Percentiles rank a stretch among this genome's conserved stretches.
These are phyloP conservation scores for Raffaelea arxii DNA, from an alignment of 2,329 filamentous ascomycete species.

Conservation along the genomic window DNA sequence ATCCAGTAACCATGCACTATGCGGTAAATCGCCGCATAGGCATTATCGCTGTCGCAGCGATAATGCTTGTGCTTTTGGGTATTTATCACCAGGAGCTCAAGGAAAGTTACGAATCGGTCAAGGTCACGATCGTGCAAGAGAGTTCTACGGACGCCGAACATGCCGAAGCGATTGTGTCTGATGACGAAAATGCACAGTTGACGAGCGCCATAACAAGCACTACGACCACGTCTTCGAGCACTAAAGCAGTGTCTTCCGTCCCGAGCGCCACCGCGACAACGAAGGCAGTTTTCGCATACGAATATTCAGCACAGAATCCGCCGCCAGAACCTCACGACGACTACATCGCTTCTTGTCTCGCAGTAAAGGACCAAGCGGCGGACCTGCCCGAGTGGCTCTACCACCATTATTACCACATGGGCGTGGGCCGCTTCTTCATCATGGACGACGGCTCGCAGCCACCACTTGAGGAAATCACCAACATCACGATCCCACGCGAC, in stretches of 20 bases:
- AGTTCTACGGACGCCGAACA: no score
- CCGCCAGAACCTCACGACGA: conserved; percentile 5
- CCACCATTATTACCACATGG: conserved; percentile 13
- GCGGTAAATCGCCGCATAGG: not conserved
- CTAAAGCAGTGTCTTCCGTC: conserved; percentile 25
- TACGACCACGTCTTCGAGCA: conserved; percentile 34
- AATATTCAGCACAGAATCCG: not conserved
- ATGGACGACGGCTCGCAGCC: conserved; percentile 10
- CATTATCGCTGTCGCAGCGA: not conserved
- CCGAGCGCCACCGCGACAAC: not conserved
- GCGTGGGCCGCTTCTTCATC: conserved; percentile 9
- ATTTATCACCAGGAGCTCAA: not conserved
- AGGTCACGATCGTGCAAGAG: not conserved
- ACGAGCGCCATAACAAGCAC: conserved; percentile 47
- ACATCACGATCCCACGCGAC: conserved; percentile 5
- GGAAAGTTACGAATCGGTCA: not conserved
- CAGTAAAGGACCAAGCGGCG: conserved; percentile 8
- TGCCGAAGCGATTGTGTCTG: not conserved
- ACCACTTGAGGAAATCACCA: conserved; percentile 5
- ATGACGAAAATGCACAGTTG: conserved; percentile 32
- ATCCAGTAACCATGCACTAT: not conserved
- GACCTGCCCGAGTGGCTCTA: conserved; percentile 10
- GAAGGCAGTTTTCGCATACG: not conserved
- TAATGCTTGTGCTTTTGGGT: not conserved
- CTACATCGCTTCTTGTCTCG: conserved; percentile 8